Base-by-base conservation (phyloP, 495 filamentous ascomycete genomes). In the Aspergillus diversus region DNA sequence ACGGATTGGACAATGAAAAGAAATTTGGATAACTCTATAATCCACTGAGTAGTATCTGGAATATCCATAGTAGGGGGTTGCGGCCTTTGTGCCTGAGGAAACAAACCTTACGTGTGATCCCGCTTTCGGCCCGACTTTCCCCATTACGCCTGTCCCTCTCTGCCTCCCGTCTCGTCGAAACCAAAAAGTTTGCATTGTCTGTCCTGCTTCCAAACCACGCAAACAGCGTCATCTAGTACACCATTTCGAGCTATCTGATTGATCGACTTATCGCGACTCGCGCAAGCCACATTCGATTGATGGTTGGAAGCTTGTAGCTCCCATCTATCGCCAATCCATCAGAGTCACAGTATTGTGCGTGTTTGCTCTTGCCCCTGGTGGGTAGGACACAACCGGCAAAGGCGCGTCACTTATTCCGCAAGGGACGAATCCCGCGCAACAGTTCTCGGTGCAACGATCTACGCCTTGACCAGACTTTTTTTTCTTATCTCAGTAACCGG, bases 171-270 rank as follows among this genome's bases (percentile, higher is more conserved):
- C 34, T 55, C 32, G 4, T 33, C 12, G 63, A 57, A 12, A 17
- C 31, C 35, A 55, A 64, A 72, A 59, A 74, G 77, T 80, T 81
- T 81, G 79, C 79, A 81, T 61, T 79, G 79, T 81, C 77, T 81
- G 77, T 64, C 69, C 55, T 66, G 70, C 61, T 68, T 80, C 79
- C 79, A 81, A 81, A 81, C 79, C 66, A 69, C 73, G 60, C 78
- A 81, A 81, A 79, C 76, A 77, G 69, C 76, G 63, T 71, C 68
- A 71, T 72, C 68, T 59, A 43, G 11, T 43, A 63, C 49, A 43
- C 65, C 63, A 39, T 9, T 51, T 21, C 48, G 31, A 63, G 62
- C 64, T 59, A 63, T 65, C 55, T 60, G 62, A 60, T 65, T 63
- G 52, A 67, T 63, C 50, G 35, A 67, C 48, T 63, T 63, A 62